Percentiles rank a stretch among this genome's conserved stretches.
Conservation (phyloP, 768 basidiomycete species). For the Boletus bicolor region DNA sequence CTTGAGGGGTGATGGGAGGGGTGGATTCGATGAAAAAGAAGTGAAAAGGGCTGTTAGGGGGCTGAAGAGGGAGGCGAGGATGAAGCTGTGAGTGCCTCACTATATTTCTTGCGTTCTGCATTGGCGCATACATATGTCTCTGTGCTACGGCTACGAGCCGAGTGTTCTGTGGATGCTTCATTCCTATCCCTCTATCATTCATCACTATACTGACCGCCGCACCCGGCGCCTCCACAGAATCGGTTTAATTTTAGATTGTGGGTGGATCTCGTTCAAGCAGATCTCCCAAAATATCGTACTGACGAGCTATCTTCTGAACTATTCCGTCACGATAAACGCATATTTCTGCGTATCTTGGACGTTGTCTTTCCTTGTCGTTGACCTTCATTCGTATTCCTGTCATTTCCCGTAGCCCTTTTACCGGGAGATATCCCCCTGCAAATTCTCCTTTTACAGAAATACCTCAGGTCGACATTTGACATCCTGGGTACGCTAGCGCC, state of each 20-base stretch:
- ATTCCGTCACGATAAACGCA: not conserved
- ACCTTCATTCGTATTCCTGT: constrained; percentile 9
- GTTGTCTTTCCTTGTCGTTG: not conserved
- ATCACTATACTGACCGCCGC: constrained; percentile 5
- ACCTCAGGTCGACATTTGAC: constrained; percentile 78
- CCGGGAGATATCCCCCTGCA: constrained; percentile 85
- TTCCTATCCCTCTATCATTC: not conserved
- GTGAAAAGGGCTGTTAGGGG: constrained; percentile 62
- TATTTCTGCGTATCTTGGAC: not conserved
- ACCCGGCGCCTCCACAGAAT: constrained; percentile 14
- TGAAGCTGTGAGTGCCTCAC: constrained; percentile 59
- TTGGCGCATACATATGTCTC: not conserved
- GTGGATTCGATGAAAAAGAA: constrained; percentile 68
- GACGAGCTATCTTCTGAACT: not conserved
- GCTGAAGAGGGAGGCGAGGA: constrained; percentile 63
- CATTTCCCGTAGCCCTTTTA: constrained; percentile 52
- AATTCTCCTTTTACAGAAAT: constrained; percentile 81
- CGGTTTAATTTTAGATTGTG: constrained; percentile 29
- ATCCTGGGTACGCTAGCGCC: constrained; percentile 70
- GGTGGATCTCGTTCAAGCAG: constrained; percentile 6
- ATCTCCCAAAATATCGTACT: not conserved
- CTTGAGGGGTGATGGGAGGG: constrained; percentile 44
- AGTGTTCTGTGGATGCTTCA: not conserved
- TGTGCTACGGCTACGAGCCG: not conserved
- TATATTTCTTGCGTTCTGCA: not conserved